These are phyloP conservation scores for Whalleya microplaca DNA, from an alignment of 2,329 filamentous ascomycete genomes.

Conservation along the genomic window DNA sequence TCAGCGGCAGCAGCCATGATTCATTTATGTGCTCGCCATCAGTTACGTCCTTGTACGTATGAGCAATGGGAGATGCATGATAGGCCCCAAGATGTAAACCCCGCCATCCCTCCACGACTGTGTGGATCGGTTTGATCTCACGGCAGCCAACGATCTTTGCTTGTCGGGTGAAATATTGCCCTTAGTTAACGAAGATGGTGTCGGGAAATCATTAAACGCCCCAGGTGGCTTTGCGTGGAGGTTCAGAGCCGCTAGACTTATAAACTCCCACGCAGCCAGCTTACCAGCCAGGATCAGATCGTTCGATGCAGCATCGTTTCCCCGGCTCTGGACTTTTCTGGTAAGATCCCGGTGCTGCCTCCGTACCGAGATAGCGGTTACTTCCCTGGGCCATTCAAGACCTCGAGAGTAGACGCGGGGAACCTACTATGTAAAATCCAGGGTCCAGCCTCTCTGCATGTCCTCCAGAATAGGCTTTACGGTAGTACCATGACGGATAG, in stretches of 20 bases:
- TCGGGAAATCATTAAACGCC: background rate
- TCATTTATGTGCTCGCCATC: conserved; percentile 23
- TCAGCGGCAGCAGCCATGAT: conserved; percentile 3
- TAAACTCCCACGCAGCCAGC: background rate
- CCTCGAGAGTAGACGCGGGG: background rate
- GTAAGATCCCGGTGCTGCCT: background rate
- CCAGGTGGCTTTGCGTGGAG: background rate
- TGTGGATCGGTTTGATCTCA: conserved; percentile 33
- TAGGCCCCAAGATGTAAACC: conserved; percentile 27
- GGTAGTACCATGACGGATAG: conserved; percentile 4
- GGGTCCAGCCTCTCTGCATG: conserved; percentile 5
- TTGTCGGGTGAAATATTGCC: conserved; percentile 35
- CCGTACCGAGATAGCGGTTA: background rate
- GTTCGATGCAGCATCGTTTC: background rate
- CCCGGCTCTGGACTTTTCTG: background rate
- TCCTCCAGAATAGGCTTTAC: background rate
- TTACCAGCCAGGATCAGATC: background rate
- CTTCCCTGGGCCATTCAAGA: background rate
- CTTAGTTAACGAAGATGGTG: conserved; percentile 15
- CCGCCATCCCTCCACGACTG: conserved; percentile 28
- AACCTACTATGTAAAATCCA: conserved; percentile 2
- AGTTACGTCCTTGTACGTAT: conserved; percentile 11
- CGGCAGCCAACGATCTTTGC: conserved; percentile 26
- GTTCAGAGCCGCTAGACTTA: background rate
- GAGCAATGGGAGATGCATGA: conserved; percentile 23